phyloP scores from a whole-genome alignment of 2,329 filamentous ascomycete species.

The Fonsecaea multimorphosa region DNA sequence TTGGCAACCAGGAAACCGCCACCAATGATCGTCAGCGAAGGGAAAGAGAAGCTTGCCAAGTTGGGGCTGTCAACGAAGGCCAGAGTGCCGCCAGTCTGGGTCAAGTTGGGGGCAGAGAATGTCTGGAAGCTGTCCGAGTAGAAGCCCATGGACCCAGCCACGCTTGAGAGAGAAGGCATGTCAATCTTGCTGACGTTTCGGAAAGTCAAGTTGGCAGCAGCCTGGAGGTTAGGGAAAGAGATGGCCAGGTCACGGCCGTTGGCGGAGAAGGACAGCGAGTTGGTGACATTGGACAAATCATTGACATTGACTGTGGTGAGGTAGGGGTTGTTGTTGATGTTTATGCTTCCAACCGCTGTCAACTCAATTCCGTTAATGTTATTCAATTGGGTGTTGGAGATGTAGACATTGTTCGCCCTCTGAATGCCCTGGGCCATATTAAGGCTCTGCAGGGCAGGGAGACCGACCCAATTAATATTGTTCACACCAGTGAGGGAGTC shows the following conservation, averaged over 20 bases:
- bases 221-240: conserved; percentile 77
- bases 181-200: conserved; percentile 77
- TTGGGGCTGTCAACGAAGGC: conserved; percentile 63
- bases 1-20: conserved; percentile 87
- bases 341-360: conserved; percentile 70
- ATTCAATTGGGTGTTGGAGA: conserved; percentile 84
- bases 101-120: conserved; percentile 56
- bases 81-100: conserved; percentile 56
- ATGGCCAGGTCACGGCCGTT: conserved; percentile 77
- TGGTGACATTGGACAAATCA: conserved; percentile 76
- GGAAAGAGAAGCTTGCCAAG: conserved; percentile 76
- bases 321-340: conserved; percentile 89
- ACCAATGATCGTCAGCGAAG: conserved; percentile 68
- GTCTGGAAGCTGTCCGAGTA: conserved; percentile 69
- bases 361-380: conserved; percentile 83
- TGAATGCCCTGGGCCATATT: conserved; percentile 69
- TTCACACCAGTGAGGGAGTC: conserved; percentile 68
- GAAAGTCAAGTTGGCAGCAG: conserved; percentile 81
- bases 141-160: conserved; percentile 83
- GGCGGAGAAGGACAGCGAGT: conserved; percentile 73
- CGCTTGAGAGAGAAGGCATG: conserved; percentile 72
- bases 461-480: conserved; percentile 72
- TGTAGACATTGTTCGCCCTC: conserved; percentile 70
- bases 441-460: conserved; percentile 67
- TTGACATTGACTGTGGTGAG: conserved; percentile 75